Percentiles rank a stretch among this genome's conserved stretches.
Conservation (phyloP, 1,284 basidiomycete genomes). For the Anthracocystis walkeri region DNA sequence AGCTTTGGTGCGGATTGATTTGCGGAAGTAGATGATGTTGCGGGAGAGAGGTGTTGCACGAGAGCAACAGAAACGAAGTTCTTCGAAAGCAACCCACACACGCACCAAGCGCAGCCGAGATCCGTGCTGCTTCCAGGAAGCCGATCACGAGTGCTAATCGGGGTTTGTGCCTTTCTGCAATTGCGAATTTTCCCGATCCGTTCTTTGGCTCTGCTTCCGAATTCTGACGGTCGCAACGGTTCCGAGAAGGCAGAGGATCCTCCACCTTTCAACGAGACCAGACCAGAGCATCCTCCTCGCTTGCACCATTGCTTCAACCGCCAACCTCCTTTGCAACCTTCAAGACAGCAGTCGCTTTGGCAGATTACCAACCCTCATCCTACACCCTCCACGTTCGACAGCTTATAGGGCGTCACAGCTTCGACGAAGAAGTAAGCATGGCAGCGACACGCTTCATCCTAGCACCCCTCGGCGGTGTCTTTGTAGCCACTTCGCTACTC, state of each 20-base stretch:
- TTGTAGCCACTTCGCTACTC: conserved; percentile 53
- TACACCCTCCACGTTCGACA: too few relatives aligned
- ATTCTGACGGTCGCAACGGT: conserved; percentile 21
- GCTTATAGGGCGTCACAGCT: neutral
- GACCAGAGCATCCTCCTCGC: neutral
- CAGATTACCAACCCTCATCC: neutral
- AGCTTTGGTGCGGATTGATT: neutral
- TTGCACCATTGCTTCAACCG: neutral
- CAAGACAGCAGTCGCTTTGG: neutral
- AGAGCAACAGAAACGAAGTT: neutral
- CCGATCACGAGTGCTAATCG: conserved; percentile 18
- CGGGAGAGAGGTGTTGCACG: neutral
- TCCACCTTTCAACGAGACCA: conserved; percentile 9
- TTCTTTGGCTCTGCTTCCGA: neutral
- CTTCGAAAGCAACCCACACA: conserved; percentile 12
- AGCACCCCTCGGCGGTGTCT: conserved; percentile 45
- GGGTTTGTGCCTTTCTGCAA: conserved; percentile 4
- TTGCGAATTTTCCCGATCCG: conserved; percentile 4
- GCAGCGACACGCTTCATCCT: conserved; percentile 43
- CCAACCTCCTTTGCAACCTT: neutral
- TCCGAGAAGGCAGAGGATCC: conserved; percentile 4
- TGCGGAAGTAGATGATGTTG: neutral
- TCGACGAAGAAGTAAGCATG: conserved; percentile 18
- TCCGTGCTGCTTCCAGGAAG: too few relatives aligned
- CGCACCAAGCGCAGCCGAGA: conserved; percentile 17